Percentiles rank a stretch among this genome's conserved stretches.
Evolutionary conservation across 345 rosid genomes (phyloP).

Genomic region (Microthlaspi erraticum): DNA sequence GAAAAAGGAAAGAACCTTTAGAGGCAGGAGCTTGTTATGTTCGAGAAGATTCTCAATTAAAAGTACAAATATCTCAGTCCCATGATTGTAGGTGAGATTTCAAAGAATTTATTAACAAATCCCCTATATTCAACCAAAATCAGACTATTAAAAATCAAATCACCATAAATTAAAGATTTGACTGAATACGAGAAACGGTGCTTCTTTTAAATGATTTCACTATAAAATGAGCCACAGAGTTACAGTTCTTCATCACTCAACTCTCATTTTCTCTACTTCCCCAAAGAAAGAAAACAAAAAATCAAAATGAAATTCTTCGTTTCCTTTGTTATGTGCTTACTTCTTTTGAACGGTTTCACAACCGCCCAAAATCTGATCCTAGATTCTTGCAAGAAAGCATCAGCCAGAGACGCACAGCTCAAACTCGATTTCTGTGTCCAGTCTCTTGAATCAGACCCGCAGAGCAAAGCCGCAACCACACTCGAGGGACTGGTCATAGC

Average conservation of each 20-base stretch:
- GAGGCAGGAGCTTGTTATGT: too few species aligned
- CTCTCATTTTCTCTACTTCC: not conserved
- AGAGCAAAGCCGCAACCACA: slow-evolving; percentile 37
- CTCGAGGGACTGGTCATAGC: slow-evolving; percentile 33
- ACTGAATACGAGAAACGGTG: too few species aligned
- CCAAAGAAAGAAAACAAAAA: not conserved
- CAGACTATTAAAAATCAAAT: too few species aligned
- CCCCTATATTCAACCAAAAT: too few species aligned
- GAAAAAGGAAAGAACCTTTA: too few species aligned
- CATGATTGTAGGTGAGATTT: too few species aligned
- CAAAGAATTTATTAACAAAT: too few species aligned
- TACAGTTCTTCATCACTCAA: not conserved
- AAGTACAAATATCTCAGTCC: too few species aligned
- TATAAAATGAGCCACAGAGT: slow-evolving; percentile 3
- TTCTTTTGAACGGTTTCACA: slow-evolving; percentile 4
- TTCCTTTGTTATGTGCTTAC: slow-evolving; percentile 13
- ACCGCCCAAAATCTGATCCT: slow-evolving; percentile 31
- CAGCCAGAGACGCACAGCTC: slow-evolving; percentile 38
- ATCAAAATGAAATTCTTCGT: slow-evolving; percentile 11
- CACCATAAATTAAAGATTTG: too few species aligned
- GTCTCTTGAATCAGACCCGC: slow-evolving; percentile 43
- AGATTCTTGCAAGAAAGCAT: slow-evolving; percentile 48
- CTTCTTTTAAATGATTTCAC: not conserved
- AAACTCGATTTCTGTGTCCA: slow-evolving; percentile 44
- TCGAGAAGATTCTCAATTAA: too few species aligned